These are phyloP conservation scores for Alternaria incomplexa DNA, from an alignment of 2,329 filamentous ascomycete species.

Conservation along the genomic window DNA sequence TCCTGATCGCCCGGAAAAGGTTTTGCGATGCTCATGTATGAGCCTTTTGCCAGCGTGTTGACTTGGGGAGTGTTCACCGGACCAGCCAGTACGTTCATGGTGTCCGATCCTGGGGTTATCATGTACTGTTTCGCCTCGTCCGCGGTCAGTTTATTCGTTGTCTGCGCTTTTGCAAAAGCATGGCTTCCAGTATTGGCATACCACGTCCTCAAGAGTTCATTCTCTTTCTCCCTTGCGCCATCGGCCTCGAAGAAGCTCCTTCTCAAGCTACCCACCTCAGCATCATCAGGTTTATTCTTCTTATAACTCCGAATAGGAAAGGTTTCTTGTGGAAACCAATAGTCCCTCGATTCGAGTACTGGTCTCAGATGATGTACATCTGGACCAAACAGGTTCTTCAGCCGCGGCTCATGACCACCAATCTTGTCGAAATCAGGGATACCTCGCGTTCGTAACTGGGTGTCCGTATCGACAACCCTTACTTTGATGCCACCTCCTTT, in stretches of 20 bases:
- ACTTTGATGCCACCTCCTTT: conserved; percentile 22
- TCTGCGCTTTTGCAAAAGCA: conserved; percentile 53
- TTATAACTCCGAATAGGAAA: conserved; percentile 52
- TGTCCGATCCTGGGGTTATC: conserved; percentile 33
- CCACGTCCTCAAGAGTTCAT: conserved; percentile 60
- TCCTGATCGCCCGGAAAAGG: conserved; percentile 34
- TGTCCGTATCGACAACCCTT: conserved; percentile 15
- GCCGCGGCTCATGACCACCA: conserved; percentile 48
- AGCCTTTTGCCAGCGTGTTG: conserved; percentile 51
- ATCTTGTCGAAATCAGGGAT: conserved; percentile 37
- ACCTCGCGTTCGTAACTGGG: conserved; percentile 32
- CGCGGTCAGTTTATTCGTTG: conserved; percentile 40
- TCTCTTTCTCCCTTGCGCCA: conserved; percentile 53
- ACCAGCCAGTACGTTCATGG: conserved; percentile 59
- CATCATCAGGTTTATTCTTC: neutral
- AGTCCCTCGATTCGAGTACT: conserved; percentile 56
- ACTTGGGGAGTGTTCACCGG: conserved; percentile 53
- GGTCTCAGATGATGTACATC: conserved; percentile 57
- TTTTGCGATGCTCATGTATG: conserved; percentile 54
- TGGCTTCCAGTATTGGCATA: conserved; percentile 54
- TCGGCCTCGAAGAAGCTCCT: conserved; percentile 53
- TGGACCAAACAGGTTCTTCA: conserved; percentile 60
- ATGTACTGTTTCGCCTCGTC: conserved; percentile 54
- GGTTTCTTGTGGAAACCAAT: conserved; percentile 59
- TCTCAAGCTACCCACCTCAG: conserved; percentile 45